A percentile compares a stretch with the other conserved stretches of the same genome.
These are phyloP conservation scores for Aspergillus clavatus DNA, from an alignment of 2,329 filamentous ascomycete species.

Conservation along the genomic window DNA sequence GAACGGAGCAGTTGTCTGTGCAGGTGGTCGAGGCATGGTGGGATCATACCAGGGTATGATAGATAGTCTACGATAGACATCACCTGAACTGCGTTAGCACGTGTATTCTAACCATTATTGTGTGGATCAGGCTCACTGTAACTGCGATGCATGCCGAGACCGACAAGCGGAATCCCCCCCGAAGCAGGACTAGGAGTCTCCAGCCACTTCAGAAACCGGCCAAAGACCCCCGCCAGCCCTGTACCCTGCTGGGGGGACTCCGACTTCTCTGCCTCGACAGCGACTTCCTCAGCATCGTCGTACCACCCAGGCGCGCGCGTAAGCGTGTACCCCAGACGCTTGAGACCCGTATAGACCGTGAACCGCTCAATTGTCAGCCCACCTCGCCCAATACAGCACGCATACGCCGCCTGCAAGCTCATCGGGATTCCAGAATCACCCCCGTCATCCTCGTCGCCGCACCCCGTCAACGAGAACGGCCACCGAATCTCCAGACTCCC, in stretches of 20 bases:
- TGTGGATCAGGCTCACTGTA: slow-evolving; percentile 40
- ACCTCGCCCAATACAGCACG: slow-evolving; percentile 68
- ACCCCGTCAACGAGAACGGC: slow-evolving; percentile 49
- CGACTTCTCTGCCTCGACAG: slow-evolving; percentile 3
- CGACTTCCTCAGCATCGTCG: slow-evolving; percentile 26
- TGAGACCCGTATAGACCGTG: slow-evolving; percentile 81
- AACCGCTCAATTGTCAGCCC: slow-evolving; percentile 70
- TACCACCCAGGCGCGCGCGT: slow-evolving; percentile 59
- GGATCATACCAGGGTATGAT: slow-evolving; percentile 69
- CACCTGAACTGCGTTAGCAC: slow-evolving; percentile 42
- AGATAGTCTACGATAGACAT: slow-evolving; percentile 72
- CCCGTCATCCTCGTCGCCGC: slow-evolving; percentile 33
- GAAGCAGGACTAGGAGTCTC: slow-evolving; percentile 24
- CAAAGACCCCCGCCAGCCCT: slow-evolving; percentile 29
- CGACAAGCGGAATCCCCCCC: slow-evolving; percentile 47
- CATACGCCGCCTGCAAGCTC: slow-evolving; percentile 85
- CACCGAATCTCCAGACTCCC: slow-evolving; percentile 84
- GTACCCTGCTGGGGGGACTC: slow-evolving; percentile 13
- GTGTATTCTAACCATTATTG: neutral
- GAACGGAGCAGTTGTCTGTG: slow-evolving; percentile 52
- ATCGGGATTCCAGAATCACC: slow-evolving; percentile 69
- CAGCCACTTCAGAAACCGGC: slow-evolving; percentile 32
- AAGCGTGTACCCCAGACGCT: slow-evolving; percentile 75
- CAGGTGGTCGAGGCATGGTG: slow-evolving; percentile 22
- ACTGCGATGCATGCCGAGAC: slow-evolving; percentile 50